phyloP scores from a whole-genome alignment of 2,329 filamentous ascomycete genomes.

The Fusarium tanahbumbuense region DNA sequence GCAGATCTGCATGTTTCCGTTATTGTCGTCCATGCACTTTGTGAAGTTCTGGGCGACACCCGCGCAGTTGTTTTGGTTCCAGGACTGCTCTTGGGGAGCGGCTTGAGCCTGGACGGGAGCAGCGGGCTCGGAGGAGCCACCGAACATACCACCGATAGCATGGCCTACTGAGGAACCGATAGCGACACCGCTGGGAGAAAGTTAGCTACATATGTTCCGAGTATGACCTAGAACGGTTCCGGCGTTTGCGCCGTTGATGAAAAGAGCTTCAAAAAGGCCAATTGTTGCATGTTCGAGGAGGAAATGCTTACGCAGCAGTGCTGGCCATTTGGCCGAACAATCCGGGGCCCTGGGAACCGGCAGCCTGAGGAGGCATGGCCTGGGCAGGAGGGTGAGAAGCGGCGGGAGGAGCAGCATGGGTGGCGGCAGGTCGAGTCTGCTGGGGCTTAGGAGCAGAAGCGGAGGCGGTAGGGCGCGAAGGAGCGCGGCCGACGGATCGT shows the following conservation, averaged over 20 bases:
- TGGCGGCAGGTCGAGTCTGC: constrained; percentile 76
- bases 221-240: not conserved
- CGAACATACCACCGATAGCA: constrained; percentile 91
- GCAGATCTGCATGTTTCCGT: constrained; percentile 94
- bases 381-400: constrained; percentile 47
- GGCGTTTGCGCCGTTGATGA: constrained; percentile 16
- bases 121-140: constrained; percentile 70
- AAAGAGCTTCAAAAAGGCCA: not conserved
- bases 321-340: constrained; percentile 97
- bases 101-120: constrained; percentile 62
- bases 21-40: constrained; percentile 95
- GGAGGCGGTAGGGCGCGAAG: constrained; percentile 74
- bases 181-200: constrained; percentile 81
- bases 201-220: constrained; percentile 38
- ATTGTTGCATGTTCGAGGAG: not conserved
- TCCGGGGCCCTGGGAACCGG: constrained; percentile 76
- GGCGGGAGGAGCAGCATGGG: constrained; percentile 68
- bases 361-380: constrained; percentile 41
- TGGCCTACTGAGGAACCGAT: constrained; percentile 96
- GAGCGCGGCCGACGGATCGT: constrained; percentile 74
- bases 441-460: constrained; percentile 67
- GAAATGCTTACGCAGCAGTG: constrained; percentile 89
- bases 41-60: constrained; percentile 87
- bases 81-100: constrained; percentile 63
- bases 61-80: constrained; percentile 74